phyloP scores from a whole-genome alignment of 2,329 filamentous ascomycete genomes.

The Fusarium sp. region DNA sequence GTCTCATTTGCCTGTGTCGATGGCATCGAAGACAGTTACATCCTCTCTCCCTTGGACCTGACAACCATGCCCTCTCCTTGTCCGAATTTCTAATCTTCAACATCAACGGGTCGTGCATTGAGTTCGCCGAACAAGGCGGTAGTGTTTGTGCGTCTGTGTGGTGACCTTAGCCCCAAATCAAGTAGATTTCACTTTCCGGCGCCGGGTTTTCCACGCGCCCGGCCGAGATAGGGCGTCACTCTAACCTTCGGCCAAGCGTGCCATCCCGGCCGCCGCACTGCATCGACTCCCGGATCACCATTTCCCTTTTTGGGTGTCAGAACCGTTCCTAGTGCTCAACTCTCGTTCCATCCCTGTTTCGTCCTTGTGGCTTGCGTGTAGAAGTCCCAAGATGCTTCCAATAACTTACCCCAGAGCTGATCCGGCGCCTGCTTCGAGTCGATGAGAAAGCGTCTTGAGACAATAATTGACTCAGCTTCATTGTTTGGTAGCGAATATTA shows the following conservation, averaged over 20 bases:
- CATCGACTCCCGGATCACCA: conserved; percentile 44
- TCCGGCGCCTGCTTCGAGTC: conserved; percentile 32
- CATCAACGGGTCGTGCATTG: conserved; percentile 22
- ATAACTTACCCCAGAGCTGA: conserved; percentile 36
- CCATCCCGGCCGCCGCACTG: conserved; percentile 45
- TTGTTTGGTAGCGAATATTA: conserved; percentile 17
- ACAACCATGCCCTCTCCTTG: conserved; percentile 28
- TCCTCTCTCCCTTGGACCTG: conserved; percentile 15
- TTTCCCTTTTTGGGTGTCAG: conserved; percentile 46
- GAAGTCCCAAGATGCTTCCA: conserved; percentile 39
- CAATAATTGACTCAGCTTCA: conserved; percentile 48
- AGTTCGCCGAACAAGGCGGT: conserved; percentile 39
- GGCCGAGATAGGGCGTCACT: conserved; percentile 43
- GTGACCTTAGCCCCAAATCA: conserved; percentile 23
- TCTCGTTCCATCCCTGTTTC: conserved; percentile 42
- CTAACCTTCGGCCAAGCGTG: conserved; percentile 39
- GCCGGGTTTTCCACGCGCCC: conserved; percentile 37
- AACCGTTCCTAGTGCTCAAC: conserved; percentile 44
- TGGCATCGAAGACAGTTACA: conserved; percentile 41
- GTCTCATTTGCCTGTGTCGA: conserved; percentile 38
- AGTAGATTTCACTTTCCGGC: conserved; percentile 30
- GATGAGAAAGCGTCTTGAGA: conserved; percentile 43
- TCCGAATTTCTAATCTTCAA: conserved; percentile 17
- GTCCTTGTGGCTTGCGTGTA: conserved; percentile 39
- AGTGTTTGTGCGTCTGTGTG: conserved; percentile 32